phyloP scores from a whole-genome alignment of 495 filamentous ascomycete genomes.

The Bathelium albidoporum region DNA sequence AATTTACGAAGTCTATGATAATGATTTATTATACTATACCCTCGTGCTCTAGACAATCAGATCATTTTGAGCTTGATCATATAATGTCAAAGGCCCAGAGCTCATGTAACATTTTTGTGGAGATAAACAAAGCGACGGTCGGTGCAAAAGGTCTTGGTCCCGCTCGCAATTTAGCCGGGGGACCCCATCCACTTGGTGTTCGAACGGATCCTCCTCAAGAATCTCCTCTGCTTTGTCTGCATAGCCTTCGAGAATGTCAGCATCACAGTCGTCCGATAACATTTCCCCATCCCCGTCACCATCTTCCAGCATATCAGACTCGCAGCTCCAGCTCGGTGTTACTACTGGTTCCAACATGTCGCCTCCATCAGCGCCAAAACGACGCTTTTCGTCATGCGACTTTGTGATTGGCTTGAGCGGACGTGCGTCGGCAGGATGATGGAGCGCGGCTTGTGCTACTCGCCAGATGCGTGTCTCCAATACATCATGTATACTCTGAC shows the following conservation, averaged over 20 bases:
- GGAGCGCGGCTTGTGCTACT: conserved; percentile 5
- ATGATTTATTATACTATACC: neutral
- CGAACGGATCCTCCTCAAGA: neutral
- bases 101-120: neutral
- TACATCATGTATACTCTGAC: neutral
- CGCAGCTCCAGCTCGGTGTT: too few relatives aligned
- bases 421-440: conserved; percentile 4
- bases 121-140: neutral
- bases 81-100: neutral
- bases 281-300: neutral
- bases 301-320: neutral
- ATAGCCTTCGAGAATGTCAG: neutral
- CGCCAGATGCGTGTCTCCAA: conserved; percentile 3
- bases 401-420: conserved; percentile 8
- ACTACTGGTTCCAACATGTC: neutral
- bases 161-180: neutral
- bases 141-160: neutral
- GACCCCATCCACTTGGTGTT: neutral
- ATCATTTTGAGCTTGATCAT: neutral
- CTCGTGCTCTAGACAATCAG: neutral
- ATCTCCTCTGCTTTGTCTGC: neutral
- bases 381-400: neutral
- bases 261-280: neutral
- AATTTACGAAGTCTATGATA: too few relatives aligned
- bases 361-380: neutral